Evolutionary conservation across 192 early-diverging fungal species (phyloP).

Genomic region (Coemansia sp.): DNA sequence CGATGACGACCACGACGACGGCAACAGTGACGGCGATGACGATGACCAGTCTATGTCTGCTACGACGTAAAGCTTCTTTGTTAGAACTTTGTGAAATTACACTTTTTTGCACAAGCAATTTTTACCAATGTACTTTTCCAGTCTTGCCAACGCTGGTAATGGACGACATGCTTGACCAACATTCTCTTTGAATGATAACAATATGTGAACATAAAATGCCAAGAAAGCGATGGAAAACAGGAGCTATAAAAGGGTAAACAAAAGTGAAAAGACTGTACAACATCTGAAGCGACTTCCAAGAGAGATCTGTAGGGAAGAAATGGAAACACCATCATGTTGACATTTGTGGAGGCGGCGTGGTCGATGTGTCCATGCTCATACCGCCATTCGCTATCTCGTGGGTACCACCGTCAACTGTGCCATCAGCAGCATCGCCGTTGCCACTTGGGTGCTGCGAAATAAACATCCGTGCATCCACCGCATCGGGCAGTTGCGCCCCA

Average conservation of each 20-base stretch:
- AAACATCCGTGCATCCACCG: constrained; percentile 8
- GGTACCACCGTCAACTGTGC: not conserved
- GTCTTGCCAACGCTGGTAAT: no score
- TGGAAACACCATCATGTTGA: not conserved
- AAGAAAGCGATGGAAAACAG: constrained; percentile 2
- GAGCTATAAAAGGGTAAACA: not conserved
- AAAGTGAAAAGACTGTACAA: constrained; percentile 20
- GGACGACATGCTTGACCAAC: no score
- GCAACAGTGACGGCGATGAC: no score
- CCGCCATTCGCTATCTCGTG: constrained; percentile 9
- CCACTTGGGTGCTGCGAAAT: not conserved
- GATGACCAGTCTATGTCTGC: constrained; percentile 16
- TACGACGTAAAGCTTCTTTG: not conserved
- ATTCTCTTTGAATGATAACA: no score
- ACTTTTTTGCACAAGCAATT: no score
- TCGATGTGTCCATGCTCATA: constrained; percentile 26
- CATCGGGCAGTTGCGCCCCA: not conserved
- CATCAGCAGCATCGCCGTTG: not conserved
- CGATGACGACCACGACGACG: no score
- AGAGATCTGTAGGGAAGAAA: not conserved
- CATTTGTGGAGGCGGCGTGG: constrained; percentile 24
- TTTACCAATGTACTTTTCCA: no score
- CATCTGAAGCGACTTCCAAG: constrained; percentile 10
- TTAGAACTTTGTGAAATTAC: no score
- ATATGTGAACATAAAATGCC: not conserved